Percentiles rank a stretch among this genome's conserved stretches.
These are phyloP conservation scores for Trichoderma gracile DNA, from an alignment of 2,329 filamentous ascomycete species.

Conservation along the genomic window DNA sequence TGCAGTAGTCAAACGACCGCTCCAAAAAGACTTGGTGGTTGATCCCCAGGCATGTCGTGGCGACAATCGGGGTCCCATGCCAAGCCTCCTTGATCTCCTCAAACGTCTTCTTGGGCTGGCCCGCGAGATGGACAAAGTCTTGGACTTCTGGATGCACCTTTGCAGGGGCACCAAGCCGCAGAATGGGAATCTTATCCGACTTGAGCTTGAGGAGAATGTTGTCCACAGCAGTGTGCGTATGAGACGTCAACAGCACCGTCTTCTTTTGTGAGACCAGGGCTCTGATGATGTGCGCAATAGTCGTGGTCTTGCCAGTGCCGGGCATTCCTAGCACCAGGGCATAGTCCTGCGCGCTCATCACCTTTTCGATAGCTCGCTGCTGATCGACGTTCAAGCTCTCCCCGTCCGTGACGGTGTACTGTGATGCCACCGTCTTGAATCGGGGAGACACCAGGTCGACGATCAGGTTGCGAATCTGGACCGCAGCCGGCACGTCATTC, in stretches of 20 bases:
- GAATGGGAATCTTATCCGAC: constrained; percentile 71
- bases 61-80: constrained; percentile 84
- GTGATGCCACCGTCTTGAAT: constrained; percentile 68
- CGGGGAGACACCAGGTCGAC: constrained; percentile 72
- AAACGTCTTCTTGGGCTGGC: constrained; percentile 70
- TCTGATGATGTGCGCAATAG: constrained; percentile 94
- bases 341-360: constrained; percentile 94
- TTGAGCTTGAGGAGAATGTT: constrained; percentile 94
- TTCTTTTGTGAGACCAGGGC: constrained; percentile 86
- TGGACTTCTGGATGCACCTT: constrained; percentile 89
- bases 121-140: constrained; percentile 78
- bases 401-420: constrained; percentile 62
- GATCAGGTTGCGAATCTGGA: constrained; percentile 74
- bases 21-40: constrained; percentile 86
- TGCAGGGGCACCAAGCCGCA: constrained; percentile 80
- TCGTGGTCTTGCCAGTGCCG: constrained; percentile 96
- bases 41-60: constrained; percentile 91
- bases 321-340: constrained; percentile 98
- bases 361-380: constrained; percentile 81
- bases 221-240: constrained; percentile 96
- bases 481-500: constrained; percentile 68
- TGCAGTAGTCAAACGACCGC: constrained; percentile 94
- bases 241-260: constrained; percentile 88
- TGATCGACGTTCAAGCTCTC: constrained; percentile 84
- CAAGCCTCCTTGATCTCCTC: constrained; percentile 83